phyloP scores from a whole-genome alignment of 2,329 filamentous ascomycete species.

The Neofusicoccum sp. region DNA sequence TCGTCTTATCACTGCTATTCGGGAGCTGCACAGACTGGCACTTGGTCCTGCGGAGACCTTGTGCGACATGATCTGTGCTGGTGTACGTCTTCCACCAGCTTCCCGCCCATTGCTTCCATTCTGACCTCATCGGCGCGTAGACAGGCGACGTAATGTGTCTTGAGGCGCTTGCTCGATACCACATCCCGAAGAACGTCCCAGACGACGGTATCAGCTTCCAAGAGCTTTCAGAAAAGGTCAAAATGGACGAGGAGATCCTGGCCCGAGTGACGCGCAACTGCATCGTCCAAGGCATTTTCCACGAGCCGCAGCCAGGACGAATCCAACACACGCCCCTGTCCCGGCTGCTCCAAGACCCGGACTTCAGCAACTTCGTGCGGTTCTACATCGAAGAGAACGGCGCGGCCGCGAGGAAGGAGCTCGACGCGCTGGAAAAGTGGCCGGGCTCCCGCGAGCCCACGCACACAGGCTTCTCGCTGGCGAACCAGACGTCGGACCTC shows the following conservation, averaged over 20 bases:
- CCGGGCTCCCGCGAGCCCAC: conserved; percentile 9
- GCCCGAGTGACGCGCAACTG: conserved; percentile 40
- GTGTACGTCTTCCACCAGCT: neutral
- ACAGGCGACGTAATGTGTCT: neutral
- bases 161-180: neutral
- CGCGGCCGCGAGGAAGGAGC: neutral
- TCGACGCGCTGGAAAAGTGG: conserved; percentile 12
- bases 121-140: neutral
- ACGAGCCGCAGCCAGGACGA: conserved; percentile 37
- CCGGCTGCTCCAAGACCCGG: conserved; percentile 3
- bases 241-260: conserved; percentile 17
- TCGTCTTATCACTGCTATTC: neutral
- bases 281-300: conserved; percentile 42
- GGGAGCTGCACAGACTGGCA: conserved; percentile 15
- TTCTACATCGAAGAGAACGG: conserved; percentile 1
- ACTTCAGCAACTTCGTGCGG: conserved; percentile 1
- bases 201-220: conserved; percentile 3
- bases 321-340: conserved; percentile 40
- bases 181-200: neutral
- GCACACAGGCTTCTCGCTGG: conserved; percentile 7
- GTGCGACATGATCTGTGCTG: neutral
- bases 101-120: neutral
- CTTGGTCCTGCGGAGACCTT: conserved; percentile 1
- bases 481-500: neutral
- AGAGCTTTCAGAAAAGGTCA: neutral